phyloP scores from a whole-genome alignment of 352 stramenopile genomes.

The Phytophthora multivora region DNA sequence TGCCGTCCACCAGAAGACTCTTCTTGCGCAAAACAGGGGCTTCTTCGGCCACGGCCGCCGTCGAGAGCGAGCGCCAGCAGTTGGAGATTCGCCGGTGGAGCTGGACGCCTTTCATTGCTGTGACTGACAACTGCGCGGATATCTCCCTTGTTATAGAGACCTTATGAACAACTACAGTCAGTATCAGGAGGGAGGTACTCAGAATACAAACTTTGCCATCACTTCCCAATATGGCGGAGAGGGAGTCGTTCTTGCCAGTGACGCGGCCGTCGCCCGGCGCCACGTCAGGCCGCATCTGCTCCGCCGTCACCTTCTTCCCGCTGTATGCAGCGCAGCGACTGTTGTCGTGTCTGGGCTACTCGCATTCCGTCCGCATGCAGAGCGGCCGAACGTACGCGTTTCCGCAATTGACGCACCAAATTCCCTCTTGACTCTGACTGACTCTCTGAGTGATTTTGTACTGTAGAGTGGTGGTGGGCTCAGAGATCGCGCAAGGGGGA shows the following conservation, averaged over 20 bases:
- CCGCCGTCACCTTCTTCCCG: slow-evolving; percentile 63
- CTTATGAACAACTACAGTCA: neutral
- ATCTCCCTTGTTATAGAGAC: neutral
- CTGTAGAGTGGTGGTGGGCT: slow-evolving; percentile 55
- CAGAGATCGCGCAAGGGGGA: slow-evolving; percentile 83
- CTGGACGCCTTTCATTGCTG: slow-evolving; percentile 12
- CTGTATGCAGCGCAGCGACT: slow-evolving; percentile 64
- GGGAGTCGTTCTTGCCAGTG: slow-evolving; percentile 42
- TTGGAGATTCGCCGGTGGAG: neutral
- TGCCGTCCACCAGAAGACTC: slow-evolving; percentile 62
- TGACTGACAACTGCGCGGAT: neutral
- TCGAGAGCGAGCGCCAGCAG: slow-evolving; percentile 16
- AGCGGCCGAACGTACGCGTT: slow-evolving; percentile 73
- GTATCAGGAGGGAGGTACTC: neutral
- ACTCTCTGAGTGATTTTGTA: slow-evolving; percentile 4
- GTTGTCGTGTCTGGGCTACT: slow-evolving; percentile 76
- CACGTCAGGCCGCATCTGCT: slow-evolving; percentile 49
- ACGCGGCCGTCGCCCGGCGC: slow-evolving; percentile 13
- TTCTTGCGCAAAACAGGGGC: slow-evolving; percentile 32
- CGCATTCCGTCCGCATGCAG: slow-evolving; percentile 65
- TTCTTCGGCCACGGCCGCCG: slow-evolving; percentile 10
- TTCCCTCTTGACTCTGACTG: neutral
- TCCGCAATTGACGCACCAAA: neutral
- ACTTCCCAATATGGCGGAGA: slow-evolving; percentile 24
- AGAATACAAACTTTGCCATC: too few relatives aligned